These are phyloP conservation scores for Craspedostauros australis DNA, from an alignment of 108 stramenopile species.

Conservation along the genomic window DNA sequence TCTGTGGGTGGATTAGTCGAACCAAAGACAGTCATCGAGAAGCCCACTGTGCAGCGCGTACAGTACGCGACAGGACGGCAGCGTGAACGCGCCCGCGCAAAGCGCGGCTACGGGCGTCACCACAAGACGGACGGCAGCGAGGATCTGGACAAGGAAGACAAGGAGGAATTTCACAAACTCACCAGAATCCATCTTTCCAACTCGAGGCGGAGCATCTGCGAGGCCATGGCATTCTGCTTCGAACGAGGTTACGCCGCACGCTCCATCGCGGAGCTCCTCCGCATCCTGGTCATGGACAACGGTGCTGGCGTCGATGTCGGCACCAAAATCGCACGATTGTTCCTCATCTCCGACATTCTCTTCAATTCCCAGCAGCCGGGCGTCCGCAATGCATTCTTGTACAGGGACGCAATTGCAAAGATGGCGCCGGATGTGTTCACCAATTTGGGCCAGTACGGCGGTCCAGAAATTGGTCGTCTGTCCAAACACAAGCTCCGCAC, in stretches of 20 bases:
- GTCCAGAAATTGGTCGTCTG: constrained; percentile 46
- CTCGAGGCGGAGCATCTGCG: constrained; percentile 60
- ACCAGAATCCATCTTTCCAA: constrained; percentile 43
- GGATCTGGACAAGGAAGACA: constrained; percentile 45
- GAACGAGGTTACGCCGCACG: constrained; percentile 59
- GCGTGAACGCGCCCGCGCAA: constrained; percentile 31
- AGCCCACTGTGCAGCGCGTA: too few species aligned
- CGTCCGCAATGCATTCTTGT: constrained; percentile 77
- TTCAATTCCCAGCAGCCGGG: constrained; percentile 89
- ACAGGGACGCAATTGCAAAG: constrained; percentile 69
- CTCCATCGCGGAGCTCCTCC: constrained; percentile 59
- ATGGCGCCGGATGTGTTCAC: constrained; percentile 82
- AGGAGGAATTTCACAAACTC: constrained; percentile 42
- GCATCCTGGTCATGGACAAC: constrained; percentile 49
- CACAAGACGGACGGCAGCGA: constrained; percentile 26
- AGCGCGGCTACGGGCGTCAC: constrained; percentile 8
- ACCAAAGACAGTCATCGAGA: too few species aligned
- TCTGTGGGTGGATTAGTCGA: too few species aligned
- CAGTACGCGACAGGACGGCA: constrained; percentile 49
- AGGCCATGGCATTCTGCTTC: constrained; percentile 87
- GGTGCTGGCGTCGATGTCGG: constrained; percentile 36
- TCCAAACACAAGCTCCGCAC: constrained; percentile 62
- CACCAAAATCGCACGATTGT: constrained; percentile 66
- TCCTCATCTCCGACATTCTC: constrained; percentile 73
- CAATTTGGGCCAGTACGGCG: constrained; percentile 54